Conservation (phyloP, 495 filamentous ascomycete species). For the Xylona heveae region DNA sequence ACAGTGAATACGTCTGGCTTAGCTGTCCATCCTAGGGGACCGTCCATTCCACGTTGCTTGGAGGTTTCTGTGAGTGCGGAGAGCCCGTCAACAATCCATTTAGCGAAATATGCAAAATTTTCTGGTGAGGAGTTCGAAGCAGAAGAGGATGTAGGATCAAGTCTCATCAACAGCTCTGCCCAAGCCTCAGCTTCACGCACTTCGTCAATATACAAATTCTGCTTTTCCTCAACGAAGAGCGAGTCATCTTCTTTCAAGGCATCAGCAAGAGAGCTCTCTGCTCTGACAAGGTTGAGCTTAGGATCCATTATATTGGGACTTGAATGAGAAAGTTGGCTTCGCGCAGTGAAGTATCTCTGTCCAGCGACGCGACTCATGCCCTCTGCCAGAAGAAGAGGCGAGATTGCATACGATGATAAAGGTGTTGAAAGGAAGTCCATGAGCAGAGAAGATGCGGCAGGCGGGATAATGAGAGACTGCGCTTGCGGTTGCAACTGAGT, state of each 20-base stretch:
- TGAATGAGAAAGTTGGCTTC: constrained; percentile 1
- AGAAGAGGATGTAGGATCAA: no score
- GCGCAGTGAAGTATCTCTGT: constrained; percentile 1
- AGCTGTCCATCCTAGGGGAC: constrained; percentile 49
- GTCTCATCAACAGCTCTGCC: constrained; percentile 23
- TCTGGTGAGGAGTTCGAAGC: constrained; percentile 1
- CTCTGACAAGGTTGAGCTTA: constrained; percentile 8
- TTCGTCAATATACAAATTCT: constrained; percentile 74
- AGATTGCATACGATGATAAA: background rate
- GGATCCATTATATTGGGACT: constrained; percentile 9
- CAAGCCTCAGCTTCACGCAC: constrained; percentile 47
- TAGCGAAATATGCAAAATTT: constrained; percentile 12
- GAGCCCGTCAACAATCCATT: constrained; percentile 40
- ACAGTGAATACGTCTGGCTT: constrained; percentile 51
- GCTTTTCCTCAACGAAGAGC: constrained; percentile 73
- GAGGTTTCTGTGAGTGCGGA: constrained; percentile 20
- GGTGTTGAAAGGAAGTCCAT: background rate
- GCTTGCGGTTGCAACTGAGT: background rate
- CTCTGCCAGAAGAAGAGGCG: no score
- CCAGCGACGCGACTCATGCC: no score
- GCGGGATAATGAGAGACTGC: background rate
- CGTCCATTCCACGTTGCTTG: constrained; percentile 25
- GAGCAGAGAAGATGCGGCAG: background rate
- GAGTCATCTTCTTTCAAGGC: constrained; percentile 40
- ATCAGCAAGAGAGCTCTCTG: constrained; percentile 23